These are phyloP conservation scores for Scalesia atractyloides DNA, from an alignment of 129 eudicot species.

Conservation along the genomic window DNA sequence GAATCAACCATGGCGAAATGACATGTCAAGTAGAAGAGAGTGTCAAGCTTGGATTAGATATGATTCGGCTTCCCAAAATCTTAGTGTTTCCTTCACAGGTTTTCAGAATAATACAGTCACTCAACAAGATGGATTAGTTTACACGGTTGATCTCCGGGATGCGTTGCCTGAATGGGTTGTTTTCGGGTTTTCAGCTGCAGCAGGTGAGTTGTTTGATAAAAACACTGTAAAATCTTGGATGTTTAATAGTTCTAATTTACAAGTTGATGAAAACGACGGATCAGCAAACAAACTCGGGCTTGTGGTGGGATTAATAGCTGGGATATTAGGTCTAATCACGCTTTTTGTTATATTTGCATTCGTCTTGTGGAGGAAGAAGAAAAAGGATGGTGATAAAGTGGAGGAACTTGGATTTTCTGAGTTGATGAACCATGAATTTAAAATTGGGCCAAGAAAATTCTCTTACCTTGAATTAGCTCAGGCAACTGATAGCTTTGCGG, in stretches of 20 bases:
- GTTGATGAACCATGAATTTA: constrained; percentile 31
- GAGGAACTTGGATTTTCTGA: background rate
- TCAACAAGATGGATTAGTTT: constrained; percentile 1
- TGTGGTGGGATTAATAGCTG: constrained; percentile 23
- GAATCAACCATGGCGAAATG: constrained; percentile 22
- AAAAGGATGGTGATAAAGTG: background rate
- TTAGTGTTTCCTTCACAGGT: constrained; percentile 30
- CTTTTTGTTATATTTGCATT: background rate
- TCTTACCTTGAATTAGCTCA: constrained; percentile 26
- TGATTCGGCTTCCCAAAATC: constrained; percentile 14
- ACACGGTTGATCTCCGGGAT: constrained; percentile 36
- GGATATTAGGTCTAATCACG: background rate
- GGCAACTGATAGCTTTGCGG: constrained; percentile 32
- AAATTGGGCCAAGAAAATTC: constrained; percentile 32
- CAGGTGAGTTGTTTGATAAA: constrained; percentile 14
- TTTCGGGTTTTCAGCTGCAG: constrained; percentile 43
- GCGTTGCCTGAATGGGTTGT: constrained; percentile 34
- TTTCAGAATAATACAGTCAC: background rate
- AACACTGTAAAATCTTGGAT: constrained; percentile 40
- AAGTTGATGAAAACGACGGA: background rate
- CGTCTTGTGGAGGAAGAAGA: constrained; percentile 24
- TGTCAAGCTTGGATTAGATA: constrained; percentile 37
- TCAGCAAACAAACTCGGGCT: background rate
- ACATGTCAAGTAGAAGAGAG: constrained; percentile 1
- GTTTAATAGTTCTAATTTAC: constrained; percentile 31